A percentile compares a stretch with the other conserved stretches of the same genome.
These are phyloP conservation scores for Delitschia confertaspora DNA, from an alignment of 495 filamentous ascomycete genomes.

Conservation along the genomic window DNA sequence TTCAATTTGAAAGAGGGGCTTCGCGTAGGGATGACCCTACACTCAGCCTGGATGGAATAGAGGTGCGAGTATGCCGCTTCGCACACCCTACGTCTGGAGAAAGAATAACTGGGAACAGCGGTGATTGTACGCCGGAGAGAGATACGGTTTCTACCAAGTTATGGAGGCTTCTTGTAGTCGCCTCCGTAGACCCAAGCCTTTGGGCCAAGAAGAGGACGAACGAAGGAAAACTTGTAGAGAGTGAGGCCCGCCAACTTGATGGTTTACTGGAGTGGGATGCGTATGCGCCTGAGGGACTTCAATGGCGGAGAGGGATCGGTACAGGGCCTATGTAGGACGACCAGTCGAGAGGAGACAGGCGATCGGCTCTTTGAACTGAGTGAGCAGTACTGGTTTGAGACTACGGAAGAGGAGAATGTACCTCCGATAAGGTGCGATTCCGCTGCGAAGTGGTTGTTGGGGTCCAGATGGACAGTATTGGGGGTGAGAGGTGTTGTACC, in stretches of 20 bases:
- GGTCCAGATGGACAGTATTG: slow-evolving; percentile 23
- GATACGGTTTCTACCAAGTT: too few species aligned
- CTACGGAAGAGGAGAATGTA: too few species aligned
- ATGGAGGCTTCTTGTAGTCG: slow-evolving; percentile 95
- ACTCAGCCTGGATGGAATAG: slow-evolving; percentile 33
- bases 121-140: too few species aligned
- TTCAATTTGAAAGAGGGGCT: slow-evolving; percentile 34
- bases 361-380: too few species aligned
- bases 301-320: slow-evolving; percentile 3
- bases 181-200: slow-evolving; percentile 85
- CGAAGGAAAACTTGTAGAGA: slow-evolving; percentile 65
- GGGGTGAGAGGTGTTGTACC: slow-evolving; percentile 8
- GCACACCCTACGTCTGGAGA: slow-evolving; percentile 2
- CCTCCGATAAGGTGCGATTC: not conserved
- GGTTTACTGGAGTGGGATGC: slow-evolving; percentile 36
- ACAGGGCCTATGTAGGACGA: slow-evolving; percentile 1
- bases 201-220: slow-evolving; percentile 89
- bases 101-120: too few species aligned
- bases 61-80: slow-evolving; percentile 1
- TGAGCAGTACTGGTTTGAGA: too few species aligned
- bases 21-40: slow-evolving; percentile 41
- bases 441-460: not conserved
- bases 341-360: too few species aligned
- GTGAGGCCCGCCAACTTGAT: slow-evolving; percentile 97
- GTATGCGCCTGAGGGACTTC: slow-evolving; percentile 13